Percentiles rank a stretch among this genome's conserved stretches.
Evolutionary conservation across 2,329 filamentous ascomycete genomes (phyloP).

Genomic region (Hypoxylon sp.): DNA sequence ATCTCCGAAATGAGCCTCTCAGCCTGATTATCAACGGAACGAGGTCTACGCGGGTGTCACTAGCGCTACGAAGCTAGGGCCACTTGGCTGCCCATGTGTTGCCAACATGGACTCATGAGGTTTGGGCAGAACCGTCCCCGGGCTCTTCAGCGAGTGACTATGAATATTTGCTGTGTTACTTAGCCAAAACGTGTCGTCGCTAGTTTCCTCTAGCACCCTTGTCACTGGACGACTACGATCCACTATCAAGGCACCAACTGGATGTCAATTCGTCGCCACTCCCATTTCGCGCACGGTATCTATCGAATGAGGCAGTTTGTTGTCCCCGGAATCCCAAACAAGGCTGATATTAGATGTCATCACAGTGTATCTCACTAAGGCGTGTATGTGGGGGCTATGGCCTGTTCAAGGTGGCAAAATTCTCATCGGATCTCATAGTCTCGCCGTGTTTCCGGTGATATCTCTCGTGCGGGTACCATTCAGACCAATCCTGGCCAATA

Average conservation of each 20-base stretch:
- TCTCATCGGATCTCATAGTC: neutral
- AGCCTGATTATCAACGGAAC: constrained; percentile 5
- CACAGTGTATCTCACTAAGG: neutral
- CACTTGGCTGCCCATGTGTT: constrained; percentile 16
- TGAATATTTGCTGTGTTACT: constrained; percentile 7
- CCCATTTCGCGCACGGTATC: neutral
- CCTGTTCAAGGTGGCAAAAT: neutral
- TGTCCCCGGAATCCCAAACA: neutral
- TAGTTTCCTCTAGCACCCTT: neutral
- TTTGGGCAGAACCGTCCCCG: neutral
- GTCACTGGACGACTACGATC: constrained; percentile 3
- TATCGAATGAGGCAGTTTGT: constrained; percentile 7
- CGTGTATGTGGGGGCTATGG: constrained; percentile 1
- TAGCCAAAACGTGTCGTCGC: constrained; percentile 3
- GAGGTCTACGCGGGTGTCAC: neutral
- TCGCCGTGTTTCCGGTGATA: constrained; percentile 8
- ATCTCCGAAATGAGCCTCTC: neutral
- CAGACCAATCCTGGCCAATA: constrained; percentile 1
- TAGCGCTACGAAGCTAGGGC: neutral
- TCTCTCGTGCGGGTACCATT: neutral
- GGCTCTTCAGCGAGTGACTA: constrained; percentile 4
- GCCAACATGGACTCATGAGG: neutral
- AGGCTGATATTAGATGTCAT: neutral
- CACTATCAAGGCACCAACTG: neutral
- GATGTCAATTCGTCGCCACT: neutral